A percentile compares a stretch with the other conserved stretches of the same genome.
Conservation (phyloP, 441 rosid species). For the Eutrema salsugineum region DNA sequence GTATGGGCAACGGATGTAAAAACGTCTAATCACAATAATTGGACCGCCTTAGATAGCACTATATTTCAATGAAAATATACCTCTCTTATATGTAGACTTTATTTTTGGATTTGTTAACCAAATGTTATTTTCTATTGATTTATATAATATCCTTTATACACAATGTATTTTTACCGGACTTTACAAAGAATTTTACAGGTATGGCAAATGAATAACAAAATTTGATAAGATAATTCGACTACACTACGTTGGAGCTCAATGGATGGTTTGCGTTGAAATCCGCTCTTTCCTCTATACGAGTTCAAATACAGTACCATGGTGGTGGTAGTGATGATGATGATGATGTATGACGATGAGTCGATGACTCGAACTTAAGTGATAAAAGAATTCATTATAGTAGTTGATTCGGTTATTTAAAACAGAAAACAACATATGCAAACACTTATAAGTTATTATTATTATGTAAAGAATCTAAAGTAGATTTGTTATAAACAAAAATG, state of each 20-base stretch:
- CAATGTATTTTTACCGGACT: neutral
- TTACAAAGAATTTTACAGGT: too few relatives aligned
- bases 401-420: neutral
- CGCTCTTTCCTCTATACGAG: neutral
- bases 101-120: neutral
- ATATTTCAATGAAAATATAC: neutral
- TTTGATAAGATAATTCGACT: too few relatives aligned
- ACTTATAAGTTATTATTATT: too few relatives aligned
- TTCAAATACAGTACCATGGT: too few relatives aligned
- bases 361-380: neutral
- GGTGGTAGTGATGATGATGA: neutral
- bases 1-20: conserved; percentile 12
- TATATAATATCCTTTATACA: neutral
- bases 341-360: too few relatives aligned
- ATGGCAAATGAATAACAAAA: too few relatives aligned
- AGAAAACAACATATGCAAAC: too few relatives aligned
- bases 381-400: neutral
- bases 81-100: neutral
- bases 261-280: neutral
- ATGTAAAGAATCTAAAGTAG: too few relatives aligned
- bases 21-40: neutral
- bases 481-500: neutral
- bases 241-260: too few relatives aligned
- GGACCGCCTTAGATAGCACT: neutral
- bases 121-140: neutral